Base-by-base conservation (phyloP, 2,329 filamentous ascomycete species). In the Ceratocystis colombiana region DNA sequence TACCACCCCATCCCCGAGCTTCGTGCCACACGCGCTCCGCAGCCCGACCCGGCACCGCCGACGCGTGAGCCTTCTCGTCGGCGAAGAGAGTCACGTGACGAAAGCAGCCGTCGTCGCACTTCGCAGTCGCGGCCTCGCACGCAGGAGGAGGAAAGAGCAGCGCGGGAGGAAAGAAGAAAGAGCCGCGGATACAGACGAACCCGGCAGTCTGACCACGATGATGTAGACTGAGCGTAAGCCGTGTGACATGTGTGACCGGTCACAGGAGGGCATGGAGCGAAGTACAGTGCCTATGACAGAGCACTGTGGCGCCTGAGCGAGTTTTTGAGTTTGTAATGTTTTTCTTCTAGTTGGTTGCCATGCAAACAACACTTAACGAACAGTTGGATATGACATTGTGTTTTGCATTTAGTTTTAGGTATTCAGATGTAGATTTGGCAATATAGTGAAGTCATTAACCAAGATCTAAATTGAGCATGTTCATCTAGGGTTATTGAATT, bases 1-100 rank as follows among this genome's bases (percentile, higher is more conserved):
- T 77, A 76, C 69, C 81, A 84, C 70, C 74, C 79, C 46, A 81
- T 83, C 72, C 82, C 82, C 1, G 81, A 82, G 69, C 72, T 82
- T 70, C 76, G 68, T 70, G 74, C 64, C 73, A 68, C 33, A 30
- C 33, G 44, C 6, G 55, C n/a, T 44, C 22, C n/a, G 8, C 25
- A 37, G 45, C 62, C 28, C 2, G 22, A 63, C n/a, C 37, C 62
- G 15, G 41, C 33, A 15, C n/a, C 63, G 25, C 62, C 73, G 4
- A 30, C 50, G 3, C 64, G 66, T 30, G 66, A 63, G 28, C 59
- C 59, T 1, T 68, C 64, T 10, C 59, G 64, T 30, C 61, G 46
- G 22, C 64, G 67, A 12, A 53, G 61, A 28, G 65, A 67, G 22
- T 67, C 65, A 2, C 65, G 59, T 30, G 55, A 59, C n/a, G 55